Base-by-base conservation (phyloP, 2,329 filamentous ascomycete species). In the Cadophora sp. region DNA sequence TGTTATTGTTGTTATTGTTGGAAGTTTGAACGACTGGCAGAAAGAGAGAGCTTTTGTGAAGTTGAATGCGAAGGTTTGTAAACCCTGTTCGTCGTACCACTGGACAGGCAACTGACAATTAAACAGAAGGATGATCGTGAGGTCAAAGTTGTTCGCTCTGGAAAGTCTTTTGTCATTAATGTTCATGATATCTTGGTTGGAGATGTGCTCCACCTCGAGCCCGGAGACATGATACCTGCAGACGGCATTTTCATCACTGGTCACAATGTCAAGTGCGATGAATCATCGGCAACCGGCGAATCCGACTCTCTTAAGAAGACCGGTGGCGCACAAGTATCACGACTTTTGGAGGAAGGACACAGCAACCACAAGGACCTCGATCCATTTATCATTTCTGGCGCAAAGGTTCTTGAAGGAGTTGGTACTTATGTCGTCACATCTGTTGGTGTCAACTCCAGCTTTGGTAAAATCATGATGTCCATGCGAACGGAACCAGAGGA, bases 1-100 rank as follows among this genome's bases (percentile, higher is more conserved):
- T 69, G 76, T 90, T 22, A 89, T 94, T 71, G 92, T 94, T 56
- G 90, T 93, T 4, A 79, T 91, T 27, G 91, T 93, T 26, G 91
- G 91, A 69, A 91, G 92, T 22, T 81, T 89, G 37, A 94, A 93
- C 72, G 92, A 94, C 76, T 94, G 89, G 85, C 91, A 94, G 75
- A 94, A 94, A 78, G 92, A 94, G 77, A 85, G 90, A 60, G 91
- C 93, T 74, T 94, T 94, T 74, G 89, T 92, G 48, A 93, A 92
- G 78, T 81, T 94, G 68, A 94, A 94, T 79, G 88, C 88, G 77
- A 92, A 93, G 62, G 62, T 64, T 29, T 27, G 50, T n/a, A 27
- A 3, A 2, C 9, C 50, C n/a, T 24, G 3, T 14, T 9, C 9
- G 31, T 11, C 4, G 40, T 16, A 19, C 14, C 48, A 48, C 34